These are phyloP conservation scores for Mycena albidolilacea DNA, from an alignment of 768 basidiomycete species.

Conservation along the genomic window DNA sequence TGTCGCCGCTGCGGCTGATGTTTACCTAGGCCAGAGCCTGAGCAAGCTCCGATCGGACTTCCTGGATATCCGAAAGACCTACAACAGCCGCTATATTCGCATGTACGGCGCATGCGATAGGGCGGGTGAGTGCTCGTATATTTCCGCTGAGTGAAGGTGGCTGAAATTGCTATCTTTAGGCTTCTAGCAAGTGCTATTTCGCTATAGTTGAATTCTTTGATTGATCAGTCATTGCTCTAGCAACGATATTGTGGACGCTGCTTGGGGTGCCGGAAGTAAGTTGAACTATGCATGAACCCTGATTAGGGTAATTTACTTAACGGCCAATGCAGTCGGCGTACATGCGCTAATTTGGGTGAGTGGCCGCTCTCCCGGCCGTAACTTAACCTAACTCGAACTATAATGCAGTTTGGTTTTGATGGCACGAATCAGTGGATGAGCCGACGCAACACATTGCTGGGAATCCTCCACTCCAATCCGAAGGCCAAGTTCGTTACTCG, in stretches of 20 bases:
- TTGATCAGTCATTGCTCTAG: slow-evolving; percentile 35
- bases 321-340: slow-evolving; percentile 64
- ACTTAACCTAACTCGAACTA: slow-evolving; percentile 3
- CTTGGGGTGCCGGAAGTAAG: slow-evolving; percentile 68
- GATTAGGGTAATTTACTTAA: neutral
- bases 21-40: slow-evolving; percentile 69
- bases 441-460: slow-evolving; percentile 68
- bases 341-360: slow-evolving; percentile 83
- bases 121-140: slow-evolving; percentile 20
- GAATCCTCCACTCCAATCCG: slow-evolving; percentile 68
- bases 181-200: slow-evolving; percentile 58
- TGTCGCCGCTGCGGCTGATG: slow-evolving; percentile 20
- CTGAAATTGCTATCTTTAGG: slow-evolving; percentile 40
- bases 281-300: neutral
- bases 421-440: slow-evolving; percentile 65
- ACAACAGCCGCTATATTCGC: slow-evolving; percentile 78
- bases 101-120: slow-evolving; percentile 65
- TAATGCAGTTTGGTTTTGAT: slow-evolving; percentile 63
- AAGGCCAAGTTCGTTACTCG: slow-evolving; percentile 78
- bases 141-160: neutral
- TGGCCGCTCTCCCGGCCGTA: neutral
- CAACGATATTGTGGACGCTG: slow-evolving; percentile 76
- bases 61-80: slow-evolving; percentile 68
- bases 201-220: slow-evolving; percentile 12
- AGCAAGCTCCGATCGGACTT: slow-evolving; percentile 69